These are phyloP conservation scores for Bryum argenteum DNA, from an alignment of 225 moss, liverwort and hornwort genomes.

Conservation along the genomic window DNA sequence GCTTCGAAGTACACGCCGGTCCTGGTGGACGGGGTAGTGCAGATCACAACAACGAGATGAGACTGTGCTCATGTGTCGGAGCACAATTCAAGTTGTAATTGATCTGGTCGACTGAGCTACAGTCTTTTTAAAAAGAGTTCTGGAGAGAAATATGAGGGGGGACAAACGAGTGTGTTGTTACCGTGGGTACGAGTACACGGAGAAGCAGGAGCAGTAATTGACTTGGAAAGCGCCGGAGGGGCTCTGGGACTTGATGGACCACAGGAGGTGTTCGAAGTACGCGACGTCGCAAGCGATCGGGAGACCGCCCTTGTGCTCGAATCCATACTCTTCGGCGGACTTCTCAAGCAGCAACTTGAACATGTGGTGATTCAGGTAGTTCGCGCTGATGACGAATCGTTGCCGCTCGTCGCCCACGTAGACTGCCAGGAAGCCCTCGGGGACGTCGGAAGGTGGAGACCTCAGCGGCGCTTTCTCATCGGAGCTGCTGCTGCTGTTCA, in stretches of 20 bases:
- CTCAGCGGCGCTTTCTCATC: not conserved
- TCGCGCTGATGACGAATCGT: constrained; percentile 80
- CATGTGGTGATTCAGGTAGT: constrained; percentile 64
- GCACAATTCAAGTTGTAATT: constrained; percentile 26
- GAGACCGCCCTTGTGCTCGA: constrained; percentile 76
- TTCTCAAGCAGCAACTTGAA: constrained; percentile 78
- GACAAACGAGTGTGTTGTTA: not conserved
- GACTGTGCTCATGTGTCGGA: too few relatives aligned
- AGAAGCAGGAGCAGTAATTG: constrained; percentile 55
- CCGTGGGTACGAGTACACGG: constrained; percentile 41
- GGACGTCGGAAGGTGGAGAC: constrained; percentile 53
- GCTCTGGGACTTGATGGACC: constrained; percentile 68
- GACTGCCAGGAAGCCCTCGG: constrained; percentile 80
- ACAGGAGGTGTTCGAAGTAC: constrained; percentile 76
- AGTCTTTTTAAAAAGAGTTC: not conserved
- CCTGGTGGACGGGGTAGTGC: too few relatives aligned
- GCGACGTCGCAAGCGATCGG: constrained; percentile 74
- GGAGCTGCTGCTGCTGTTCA: constrained; percentile 24
- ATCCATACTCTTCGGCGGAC: constrained; percentile 87
- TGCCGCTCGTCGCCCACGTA: constrained; percentile 76
- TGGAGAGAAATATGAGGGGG: too few relatives aligned
- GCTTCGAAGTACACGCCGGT: too few relatives aligned
- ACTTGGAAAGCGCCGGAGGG: constrained; percentile 33
- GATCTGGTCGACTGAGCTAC: not conserved
- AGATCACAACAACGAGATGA: too few relatives aligned